These are phyloP conservation scores for Rhizophora mangle DNA, from an alignment of 345 rosid species.

Conservation along the genomic window DNA sequence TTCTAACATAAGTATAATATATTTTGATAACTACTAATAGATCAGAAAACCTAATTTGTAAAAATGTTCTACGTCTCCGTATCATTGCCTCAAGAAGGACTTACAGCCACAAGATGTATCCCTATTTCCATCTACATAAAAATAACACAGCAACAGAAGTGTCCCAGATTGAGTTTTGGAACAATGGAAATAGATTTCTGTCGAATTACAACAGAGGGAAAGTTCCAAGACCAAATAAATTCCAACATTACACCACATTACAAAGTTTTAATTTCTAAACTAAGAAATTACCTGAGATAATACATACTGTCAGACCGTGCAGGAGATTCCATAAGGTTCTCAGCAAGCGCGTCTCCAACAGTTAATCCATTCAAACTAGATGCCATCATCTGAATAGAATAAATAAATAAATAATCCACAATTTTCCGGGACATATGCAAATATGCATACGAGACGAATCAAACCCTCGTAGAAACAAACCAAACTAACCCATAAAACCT, in stretches of 20 bases:
- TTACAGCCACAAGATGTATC: too few relatives aligned
- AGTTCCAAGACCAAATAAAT: neutral
- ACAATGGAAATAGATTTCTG: too few relatives aligned
- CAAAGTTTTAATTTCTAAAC: neutral
- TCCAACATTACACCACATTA: neutral
- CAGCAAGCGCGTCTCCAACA: conserved; percentile 81
- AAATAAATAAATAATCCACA: neutral
- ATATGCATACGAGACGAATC: neutral
- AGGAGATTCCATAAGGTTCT: conserved; percentile 81
- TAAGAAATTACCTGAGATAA: conserved; percentile 38
- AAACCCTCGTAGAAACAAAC: neutral
- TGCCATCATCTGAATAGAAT: conserved; percentile 74
- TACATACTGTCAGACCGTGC: conserved; percentile 57
- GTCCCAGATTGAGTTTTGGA: too few relatives aligned
- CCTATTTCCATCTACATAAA: neutral
- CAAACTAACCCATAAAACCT: too few relatives aligned
- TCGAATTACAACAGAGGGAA: too few relatives aligned
- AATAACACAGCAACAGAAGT: too few relatives aligned
- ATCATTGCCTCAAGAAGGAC: too few relatives aligned
- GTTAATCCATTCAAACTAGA: conserved; percentile 91
- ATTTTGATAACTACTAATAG: too few relatives aligned
- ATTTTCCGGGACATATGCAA: neutral
- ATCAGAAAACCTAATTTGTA: too few relatives aligned
- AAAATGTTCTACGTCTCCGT: too few relatives aligned
- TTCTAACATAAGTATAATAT: too few relatives aligned